These are phyloP conservation scores for Oryza australiensis DNA, from an alignment of 176 grass and related monocot species.

Conservation along the genomic window DNA sequence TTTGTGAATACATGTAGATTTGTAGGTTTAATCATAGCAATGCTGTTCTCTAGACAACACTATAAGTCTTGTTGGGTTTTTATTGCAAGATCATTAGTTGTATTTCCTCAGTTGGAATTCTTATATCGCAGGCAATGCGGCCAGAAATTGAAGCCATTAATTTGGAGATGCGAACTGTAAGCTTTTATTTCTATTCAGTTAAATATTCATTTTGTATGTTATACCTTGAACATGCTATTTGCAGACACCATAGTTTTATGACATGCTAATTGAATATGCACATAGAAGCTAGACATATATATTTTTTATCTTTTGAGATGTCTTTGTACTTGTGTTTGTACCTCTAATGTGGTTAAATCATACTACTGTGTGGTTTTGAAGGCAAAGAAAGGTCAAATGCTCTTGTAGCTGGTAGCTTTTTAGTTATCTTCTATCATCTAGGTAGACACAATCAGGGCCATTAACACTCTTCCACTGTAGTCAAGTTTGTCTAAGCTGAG, in stretches of 20 bases:
- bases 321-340: background rate
- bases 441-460: background rate
- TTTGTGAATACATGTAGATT: background rate
- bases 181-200: constrained; percentile 16
- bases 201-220: constrained; percentile 10
- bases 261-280: background rate
- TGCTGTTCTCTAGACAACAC: background rate
- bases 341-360: background rate
- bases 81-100: background rate
- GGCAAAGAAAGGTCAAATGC: constrained; percentile 8
- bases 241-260: background rate
- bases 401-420: background rate
- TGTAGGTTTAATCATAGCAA: background rate
- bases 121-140: constrained; percentile 52
- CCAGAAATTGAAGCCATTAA: constrained; percentile 78
- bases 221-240: background rate
- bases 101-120: constrained; percentile 8
- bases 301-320: background rate
- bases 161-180: constrained; percentile 59
- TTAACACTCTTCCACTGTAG: background rate
- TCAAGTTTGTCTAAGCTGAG: background rate
- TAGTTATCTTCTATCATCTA: background rate
- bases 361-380: background rate
- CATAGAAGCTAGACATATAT: constrained; percentile 5
- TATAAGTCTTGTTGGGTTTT: background rate